Percentiles rank a stretch among this genome's conserved stretches.
Evolutionary conservation across 1,284 basidiomycete genomes (phyloP).

Genomic region (Puccinia hordei): DNA sequence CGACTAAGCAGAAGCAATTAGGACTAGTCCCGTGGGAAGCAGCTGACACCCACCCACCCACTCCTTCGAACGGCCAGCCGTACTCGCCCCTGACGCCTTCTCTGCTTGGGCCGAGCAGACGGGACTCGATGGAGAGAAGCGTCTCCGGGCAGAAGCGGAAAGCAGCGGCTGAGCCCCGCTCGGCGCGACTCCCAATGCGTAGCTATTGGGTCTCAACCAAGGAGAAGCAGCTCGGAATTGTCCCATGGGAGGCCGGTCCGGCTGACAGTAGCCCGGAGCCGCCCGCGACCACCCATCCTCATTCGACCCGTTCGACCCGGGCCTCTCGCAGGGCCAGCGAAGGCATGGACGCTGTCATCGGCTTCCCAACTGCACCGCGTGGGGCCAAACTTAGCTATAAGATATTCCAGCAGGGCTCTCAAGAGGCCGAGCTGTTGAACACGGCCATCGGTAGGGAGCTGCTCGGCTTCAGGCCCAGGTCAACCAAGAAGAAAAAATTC

Average conservation of each 20-base stretch:
- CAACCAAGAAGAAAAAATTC: conserved; percentile 18
- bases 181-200: not conserved
- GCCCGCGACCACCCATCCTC: not conserved
- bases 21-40: conserved; percentile 41
- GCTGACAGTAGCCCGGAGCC: not conserved
- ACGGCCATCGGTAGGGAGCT: conserved; percentile 42
- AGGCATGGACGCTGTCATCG: conserved; percentile 14
- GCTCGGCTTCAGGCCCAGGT: conserved; percentile 35
- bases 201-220: conserved; percentile 46
- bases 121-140: not conserved
- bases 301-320: not conserved
- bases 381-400: conserved; percentile 37
- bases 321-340: conserved; percentile 29
- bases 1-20: conserved; percentile 35
- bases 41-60: not conserved
- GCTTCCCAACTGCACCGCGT: conserved; percentile 24
- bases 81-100: conserved; percentile 35
- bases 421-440: conserved; percentile 19
- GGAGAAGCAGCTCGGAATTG: conserved; percentile 35
- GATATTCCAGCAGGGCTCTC: conserved; percentile 15
- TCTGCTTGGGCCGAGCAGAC: conserved; percentile 28
- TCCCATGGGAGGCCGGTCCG: conserved; percentile 17
- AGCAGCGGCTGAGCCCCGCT: not conserved
- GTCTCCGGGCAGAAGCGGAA: not conserved
- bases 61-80: not conserved